These are phyloP conservation scores for Penicillium cataractarum DNA, from an alignment of 495 filamentous ascomycete genomes.

Conservation along the genomic window DNA sequence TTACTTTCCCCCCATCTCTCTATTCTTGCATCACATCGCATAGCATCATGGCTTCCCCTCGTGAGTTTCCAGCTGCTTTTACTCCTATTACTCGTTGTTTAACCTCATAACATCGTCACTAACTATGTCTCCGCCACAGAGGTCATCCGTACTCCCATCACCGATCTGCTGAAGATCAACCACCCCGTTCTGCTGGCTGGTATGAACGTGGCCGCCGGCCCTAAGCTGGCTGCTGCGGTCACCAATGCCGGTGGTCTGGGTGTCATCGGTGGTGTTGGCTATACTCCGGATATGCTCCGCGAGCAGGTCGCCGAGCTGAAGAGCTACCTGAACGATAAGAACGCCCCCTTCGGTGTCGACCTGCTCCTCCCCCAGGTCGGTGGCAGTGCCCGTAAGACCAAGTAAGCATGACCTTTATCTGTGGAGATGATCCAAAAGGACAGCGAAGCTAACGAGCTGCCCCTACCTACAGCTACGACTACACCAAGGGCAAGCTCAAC, in stretches of 20 bases:
- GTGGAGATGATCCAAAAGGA: no score
- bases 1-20: slow-evolving; percentile 17
- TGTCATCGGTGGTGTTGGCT: slow-evolving; percentile 94
- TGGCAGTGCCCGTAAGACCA: slow-evolving; percentile 90
- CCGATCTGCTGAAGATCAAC: slow-evolving; percentile 95
- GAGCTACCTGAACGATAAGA: slow-evolving; percentile 86
- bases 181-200: slow-evolving; percentile 94
- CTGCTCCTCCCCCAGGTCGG: slow-evolving; percentile 93
- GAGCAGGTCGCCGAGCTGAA: slow-evolving; percentile 97
- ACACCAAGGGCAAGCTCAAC: slow-evolving; percentile 97
- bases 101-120: not conserved
- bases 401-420: slow-evolving; percentile 56
- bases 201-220: slow-evolving; percentile 98
- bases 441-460: slow-evolving; percentile 20
- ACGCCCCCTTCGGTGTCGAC: slow-evolving; percentile 97
- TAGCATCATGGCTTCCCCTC: slow-evolving; percentile 76
- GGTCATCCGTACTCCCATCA: slow-evolving; percentile 83
- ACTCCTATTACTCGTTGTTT: not conserved
- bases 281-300: slow-evolving; percentile 94
- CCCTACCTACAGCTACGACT: slow-evolving; percentile 95
- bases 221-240: slow-evolving; percentile 94
- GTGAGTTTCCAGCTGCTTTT: slow-evolving; percentile 52
- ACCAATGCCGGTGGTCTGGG: slow-evolving; percentile 96
- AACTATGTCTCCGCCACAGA: slow-evolving; percentile 52
- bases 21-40: slow-evolving; percentile 16